Conservation (phyloP, 1,139 yeast species). For the Saccharomyces hybrid region DNA sequence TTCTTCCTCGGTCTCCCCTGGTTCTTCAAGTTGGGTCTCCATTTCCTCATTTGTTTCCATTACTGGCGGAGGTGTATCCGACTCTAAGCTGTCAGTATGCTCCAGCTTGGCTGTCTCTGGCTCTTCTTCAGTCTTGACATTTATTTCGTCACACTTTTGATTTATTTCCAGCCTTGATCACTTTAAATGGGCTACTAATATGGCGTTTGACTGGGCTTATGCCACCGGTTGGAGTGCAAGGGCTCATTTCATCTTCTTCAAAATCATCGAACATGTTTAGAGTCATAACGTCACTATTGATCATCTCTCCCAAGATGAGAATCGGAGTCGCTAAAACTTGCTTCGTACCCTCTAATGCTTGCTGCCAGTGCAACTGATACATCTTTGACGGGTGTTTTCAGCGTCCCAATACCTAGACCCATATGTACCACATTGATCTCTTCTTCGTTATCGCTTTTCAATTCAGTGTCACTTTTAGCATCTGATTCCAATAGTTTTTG, state of each 20-base stretch:
- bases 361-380: slow-evolving; percentile 9
- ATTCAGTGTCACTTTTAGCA: neutral
- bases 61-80: neutral
- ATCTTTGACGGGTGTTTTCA: slow-evolving; percentile 11
- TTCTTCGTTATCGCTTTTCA: slow-evolving; percentile 1
- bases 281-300: neutral
- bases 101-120: neutral
- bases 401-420: slow-evolving; percentile 4
- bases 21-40: slow-evolving; percentile 1
- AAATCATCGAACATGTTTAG: neutral
- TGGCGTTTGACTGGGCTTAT: slow-evolving; percentile 11
- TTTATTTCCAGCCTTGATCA: slow-evolving; percentile 8
- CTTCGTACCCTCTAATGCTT: slow-evolving; percentile 10
- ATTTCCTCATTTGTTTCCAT: neutral
- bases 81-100: neutral
- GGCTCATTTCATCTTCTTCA: neutral
- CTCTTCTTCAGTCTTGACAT: neutral
- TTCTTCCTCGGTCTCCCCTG: slow-evolving; percentile 3
- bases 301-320: neutral
- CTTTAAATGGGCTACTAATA: slow-evolving; percentile 24
- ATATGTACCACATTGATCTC: slow-evolving; percentile 3
- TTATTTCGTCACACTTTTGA: neutral
- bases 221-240: neutral
- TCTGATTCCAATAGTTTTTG: neutral
- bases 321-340: neutral